Evolutionary conservation across 208 protist genomes (phyloP), one percentile per base, ranked within the genome.

Genomic region (Acanthamoeba lenticulata): DNA sequence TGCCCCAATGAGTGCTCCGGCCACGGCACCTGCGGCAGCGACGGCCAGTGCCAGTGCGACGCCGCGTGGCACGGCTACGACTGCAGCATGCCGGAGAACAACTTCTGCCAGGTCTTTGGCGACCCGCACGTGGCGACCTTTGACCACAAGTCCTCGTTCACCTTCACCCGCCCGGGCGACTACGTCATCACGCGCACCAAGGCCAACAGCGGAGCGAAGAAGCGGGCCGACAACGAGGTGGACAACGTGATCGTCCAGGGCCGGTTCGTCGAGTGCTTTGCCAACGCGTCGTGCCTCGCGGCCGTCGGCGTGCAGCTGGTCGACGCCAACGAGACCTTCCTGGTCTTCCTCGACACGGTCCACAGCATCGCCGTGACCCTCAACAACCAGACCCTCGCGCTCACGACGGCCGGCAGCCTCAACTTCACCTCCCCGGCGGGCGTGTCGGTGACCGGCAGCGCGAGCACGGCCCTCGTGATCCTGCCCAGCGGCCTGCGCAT

Each of bases 1-100:
- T 89, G 79, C 79, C 79, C 79, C 49, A 89, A 89, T 19, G 49
- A 89, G 45, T 89, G 79, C 79, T 89, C 79, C n/a, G 79, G 79
- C 36, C 45, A 62, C 32, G 79, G 79, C 45, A 60, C 44, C 29
- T 89, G 79, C 49, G 34, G 34, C 34, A 21, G 29, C 49, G 55
- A 57, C 2, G 79, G 79, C 38, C 45, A 49, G 44, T 89, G 79
- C 79, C 27, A n/a, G 44, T 89, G 79, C 49, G 79, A 60, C 49
- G n/a, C 44, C 7, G n/a, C 42, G 36, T 89, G 49, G 44, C 79
- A 60, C 44, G n/a, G 45, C 29, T 49, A 24, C 36, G 79, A 89
- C 79, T 89, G 79, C 45, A 89, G 79, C 49, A 32, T n/a, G 19
- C 45, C 45, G 44, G 79, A 62, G 44, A 60, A 49, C n/a, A 49